Evolutionary conservation across 2,329 filamentous ascomycete species (phyloP).

Genomic region (Bipolaris sorokiniana): DNA sequence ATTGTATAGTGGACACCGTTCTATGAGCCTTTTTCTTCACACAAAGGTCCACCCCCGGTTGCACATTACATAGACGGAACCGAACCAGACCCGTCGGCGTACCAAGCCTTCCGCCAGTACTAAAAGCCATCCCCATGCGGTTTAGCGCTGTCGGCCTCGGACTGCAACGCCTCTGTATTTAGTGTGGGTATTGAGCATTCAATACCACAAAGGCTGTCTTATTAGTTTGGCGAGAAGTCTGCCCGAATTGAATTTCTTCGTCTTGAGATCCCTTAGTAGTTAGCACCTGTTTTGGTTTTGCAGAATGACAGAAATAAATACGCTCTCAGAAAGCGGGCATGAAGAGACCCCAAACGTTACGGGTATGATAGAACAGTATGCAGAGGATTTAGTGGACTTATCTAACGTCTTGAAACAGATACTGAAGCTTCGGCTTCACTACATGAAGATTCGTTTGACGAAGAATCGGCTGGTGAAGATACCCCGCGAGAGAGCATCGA

Average conservation of each 20-base stretch:
- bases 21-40: not conserved
- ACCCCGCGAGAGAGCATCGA: constrained; percentile 21
- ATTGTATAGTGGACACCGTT: not conserved
- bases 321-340: not conserved
- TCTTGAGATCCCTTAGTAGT: not conserved
- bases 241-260: not conserved
- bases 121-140: constrained; percentile 6
- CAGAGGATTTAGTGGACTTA: not conserved
- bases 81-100: not conserved
- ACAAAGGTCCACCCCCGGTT: not conserved
- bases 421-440: not conserved
- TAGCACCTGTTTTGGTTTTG: not conserved
- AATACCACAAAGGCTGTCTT: not conserved
- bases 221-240: not conserved
- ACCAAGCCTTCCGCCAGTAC: constrained; percentile 4
- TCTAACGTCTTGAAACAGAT: not conserved
- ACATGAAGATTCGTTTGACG: not conserved
- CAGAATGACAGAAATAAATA: not conserved
- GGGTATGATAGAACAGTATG: not conserved
- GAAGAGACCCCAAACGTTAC: not conserved
- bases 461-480: not conserved
- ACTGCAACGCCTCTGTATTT: not conserved
- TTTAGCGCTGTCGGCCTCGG: constrained; percentile 1
- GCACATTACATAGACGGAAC: not conserved
- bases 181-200: not conserved